A percentile compares a stretch with the other conserved stretches of the same genome.
phyloP scores from a whole-genome alignment of 208 protist species.

The Leptomonas seymouri region DNA sequence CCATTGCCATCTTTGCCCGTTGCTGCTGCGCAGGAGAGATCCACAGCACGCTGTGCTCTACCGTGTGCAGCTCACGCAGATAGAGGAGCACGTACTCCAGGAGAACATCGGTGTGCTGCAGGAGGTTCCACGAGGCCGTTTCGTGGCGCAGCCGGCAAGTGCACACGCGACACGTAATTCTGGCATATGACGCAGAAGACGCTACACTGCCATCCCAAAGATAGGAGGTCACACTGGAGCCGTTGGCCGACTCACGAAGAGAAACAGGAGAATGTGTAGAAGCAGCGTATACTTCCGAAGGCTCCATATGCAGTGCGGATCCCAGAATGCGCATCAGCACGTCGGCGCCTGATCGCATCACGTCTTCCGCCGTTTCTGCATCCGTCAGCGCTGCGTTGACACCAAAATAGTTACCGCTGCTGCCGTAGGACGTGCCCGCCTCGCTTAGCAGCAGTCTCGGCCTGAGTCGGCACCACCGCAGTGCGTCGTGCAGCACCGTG shows the following conservation, averaged over 20 bases:
- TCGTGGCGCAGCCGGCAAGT: not conserved
- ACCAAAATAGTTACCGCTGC: not conserved
- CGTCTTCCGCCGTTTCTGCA: not conserved
- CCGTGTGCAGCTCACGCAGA: slow-evolving; percentile 1
- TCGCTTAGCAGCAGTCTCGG: not conserved
- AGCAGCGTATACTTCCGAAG: not conserved
- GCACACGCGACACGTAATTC: not conserved
- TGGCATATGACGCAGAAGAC: not conserved
- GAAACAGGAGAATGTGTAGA: not conserved
- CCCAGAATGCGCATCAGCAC: not conserved
- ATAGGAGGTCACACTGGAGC: not conserved
- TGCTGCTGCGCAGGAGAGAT: slow-evolving; percentile 26
- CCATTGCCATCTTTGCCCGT: slow-evolving; percentile 8
- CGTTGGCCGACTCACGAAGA: no score
- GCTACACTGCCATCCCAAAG: not conserved
- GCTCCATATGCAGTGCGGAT: slow-evolving; percentile 1
- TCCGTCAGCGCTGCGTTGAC: not conserved
- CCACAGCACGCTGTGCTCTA: slow-evolving; percentile 25
- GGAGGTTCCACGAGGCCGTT: slow-evolving; percentile 4
- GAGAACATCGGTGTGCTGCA: slow-evolving; percentile 10
- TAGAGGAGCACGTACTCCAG: slow-evolving; percentile 22
- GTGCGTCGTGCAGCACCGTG: slow-evolving; percentile 19
- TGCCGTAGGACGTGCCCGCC: not conserved
- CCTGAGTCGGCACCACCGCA: slow-evolving; percentile 28
- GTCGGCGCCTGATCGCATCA: slow-evolving; percentile 1